Evolutionary conservation across 2,329 filamentous ascomycete species (phyloP).

Genomic region (Colletotrichum tofieldiae): DNA sequence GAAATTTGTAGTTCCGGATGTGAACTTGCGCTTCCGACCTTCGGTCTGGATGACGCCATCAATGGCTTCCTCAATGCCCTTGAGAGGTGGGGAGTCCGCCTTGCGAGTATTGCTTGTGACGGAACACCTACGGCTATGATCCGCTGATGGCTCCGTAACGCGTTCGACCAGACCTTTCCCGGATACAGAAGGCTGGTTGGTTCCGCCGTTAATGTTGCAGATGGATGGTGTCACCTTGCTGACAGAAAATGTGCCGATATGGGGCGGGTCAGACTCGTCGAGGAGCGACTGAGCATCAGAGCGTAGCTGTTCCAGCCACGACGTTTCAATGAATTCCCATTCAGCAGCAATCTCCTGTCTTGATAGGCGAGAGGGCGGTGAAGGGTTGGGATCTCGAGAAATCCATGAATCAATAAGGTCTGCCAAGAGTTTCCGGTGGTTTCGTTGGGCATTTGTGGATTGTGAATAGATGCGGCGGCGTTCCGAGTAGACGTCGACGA

Average conservation of each 20-base stretch:
- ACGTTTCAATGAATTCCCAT: conserved; percentile 1
- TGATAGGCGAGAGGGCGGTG: neutral
- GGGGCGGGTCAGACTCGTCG: neutral
- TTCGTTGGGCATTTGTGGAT: neutral
- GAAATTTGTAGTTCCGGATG: too few species aligned
- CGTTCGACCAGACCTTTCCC: neutral
- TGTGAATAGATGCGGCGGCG: conserved; percentile 23
- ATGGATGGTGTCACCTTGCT: neutral
- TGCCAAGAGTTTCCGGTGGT: conserved; percentile 18
- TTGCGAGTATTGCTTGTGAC: too few species aligned
- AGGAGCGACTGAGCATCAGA: conserved; percentile 10
- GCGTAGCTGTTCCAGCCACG: conserved; percentile 6
- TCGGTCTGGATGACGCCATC: too few species aligned
- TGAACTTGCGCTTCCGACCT: too few species aligned
- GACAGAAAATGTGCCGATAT: conserved; percentile 2
- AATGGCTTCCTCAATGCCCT: too few species aligned
- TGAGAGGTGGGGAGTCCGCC: too few species aligned
- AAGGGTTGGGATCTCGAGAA: neutral
- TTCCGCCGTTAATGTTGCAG: conserved; percentile 22
- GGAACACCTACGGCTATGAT: too few species aligned
- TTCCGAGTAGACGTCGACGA: conserved; percentile 7
- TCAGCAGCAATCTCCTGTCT: neutral
- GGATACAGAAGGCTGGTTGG: neutral
- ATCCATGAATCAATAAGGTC: conserved; percentile 37
- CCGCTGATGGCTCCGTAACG: too few species aligned